These are phyloP conservation scores for Fusarium lateritium DNA, from an alignment of 2,329 filamentous ascomycete species.

Conservation along the genomic window DNA sequence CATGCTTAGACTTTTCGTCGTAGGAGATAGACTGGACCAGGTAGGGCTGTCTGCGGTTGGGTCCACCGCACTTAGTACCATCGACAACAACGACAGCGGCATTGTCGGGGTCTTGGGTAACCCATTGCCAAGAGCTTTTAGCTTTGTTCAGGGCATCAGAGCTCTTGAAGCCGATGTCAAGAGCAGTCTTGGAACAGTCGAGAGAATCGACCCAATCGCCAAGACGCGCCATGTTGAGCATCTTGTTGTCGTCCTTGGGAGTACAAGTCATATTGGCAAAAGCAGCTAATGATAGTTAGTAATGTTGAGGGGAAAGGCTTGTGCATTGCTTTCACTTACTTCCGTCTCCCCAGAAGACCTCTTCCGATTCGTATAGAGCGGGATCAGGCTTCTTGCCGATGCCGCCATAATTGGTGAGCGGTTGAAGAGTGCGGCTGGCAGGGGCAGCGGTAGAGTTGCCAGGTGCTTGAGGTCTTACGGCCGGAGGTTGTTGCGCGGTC, in stretches of 20 bases:
- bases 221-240: conserved; percentile 11
- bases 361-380: too few species aligned
- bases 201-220: conserved; percentile 3
- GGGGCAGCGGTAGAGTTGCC: too few species aligned
- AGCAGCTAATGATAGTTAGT: conserved; percentile 6
- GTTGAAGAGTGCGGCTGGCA: too few species aligned
- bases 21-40: neutral
- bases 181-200: conserved; percentile 4
- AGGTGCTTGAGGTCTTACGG: too few species aligned
- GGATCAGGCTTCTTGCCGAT: too few species aligned
- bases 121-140: conserved; percentile 3
- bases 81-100: conserved; percentile 4
- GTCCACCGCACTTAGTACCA: conserved; percentile 3
- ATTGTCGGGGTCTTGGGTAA: conserved; percentile 4
- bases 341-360: too few species aligned
- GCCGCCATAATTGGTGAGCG: too few species aligned
- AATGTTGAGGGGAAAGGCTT: neutral
- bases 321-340: too few species aligned
- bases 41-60: conserved; percentile 4
- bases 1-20: too few species aligned
- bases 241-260: conserved; percentile 4
- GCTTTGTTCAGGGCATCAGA: conserved; percentile 3
- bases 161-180: conserved; percentile 3
- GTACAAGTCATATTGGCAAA: conserved; percentile 10
- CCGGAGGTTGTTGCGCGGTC: neutral